Percentiles rank a stretch among this genome's conserved stretches.
phyloP scores from a whole-genome alignment of 2,329 filamentous ascomycete species.

The Alternaria ethzedia region DNA sequence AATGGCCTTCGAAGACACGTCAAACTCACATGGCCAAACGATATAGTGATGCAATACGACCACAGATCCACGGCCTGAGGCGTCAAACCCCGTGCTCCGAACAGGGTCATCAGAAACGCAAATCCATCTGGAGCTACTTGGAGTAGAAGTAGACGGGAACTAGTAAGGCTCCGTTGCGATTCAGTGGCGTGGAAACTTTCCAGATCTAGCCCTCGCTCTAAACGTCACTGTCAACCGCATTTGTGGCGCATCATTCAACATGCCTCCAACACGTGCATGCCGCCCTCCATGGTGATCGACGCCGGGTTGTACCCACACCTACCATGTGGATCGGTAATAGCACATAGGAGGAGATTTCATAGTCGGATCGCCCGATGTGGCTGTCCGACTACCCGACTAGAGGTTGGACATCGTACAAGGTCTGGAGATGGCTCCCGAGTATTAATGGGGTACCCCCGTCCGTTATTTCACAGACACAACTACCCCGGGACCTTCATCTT shows the following conservation, averaged over 20 bases:
- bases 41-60: background rate
- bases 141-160: background rate
- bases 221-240: slow-evolving; percentile 4
- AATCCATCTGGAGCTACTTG: background rate
- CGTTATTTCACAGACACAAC: background rate
- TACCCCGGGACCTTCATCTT: background rate
- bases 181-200: background rate
- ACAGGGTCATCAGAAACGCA: background rate
- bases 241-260: slow-evolving; percentile 10
- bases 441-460: slow-evolving; percentile 8
- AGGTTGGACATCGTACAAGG: slow-evolving; percentile 3
- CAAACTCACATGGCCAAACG: background rate
- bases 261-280: slow-evolving; percentile 1
- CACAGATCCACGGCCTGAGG: background rate
- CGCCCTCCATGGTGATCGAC: slow-evolving; percentile 7
- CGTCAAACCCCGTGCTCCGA: background rate
- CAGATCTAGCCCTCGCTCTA: slow-evolving; percentile 4
- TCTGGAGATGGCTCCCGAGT: slow-evolving; percentile 6
- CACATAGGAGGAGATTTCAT: slow-evolving; percentile 3
- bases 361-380: slow-evolving; percentile 7
- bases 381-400: slow-evolving; percentile 5
- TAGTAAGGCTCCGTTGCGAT: background rate
- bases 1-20: background rate
- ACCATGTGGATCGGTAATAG: slow-evolving; percentile 8
- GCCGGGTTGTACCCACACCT: background rate